Conservation (phyloP, 352 stramenopile genomes). For the Pythium grandisporangium region DNA sequence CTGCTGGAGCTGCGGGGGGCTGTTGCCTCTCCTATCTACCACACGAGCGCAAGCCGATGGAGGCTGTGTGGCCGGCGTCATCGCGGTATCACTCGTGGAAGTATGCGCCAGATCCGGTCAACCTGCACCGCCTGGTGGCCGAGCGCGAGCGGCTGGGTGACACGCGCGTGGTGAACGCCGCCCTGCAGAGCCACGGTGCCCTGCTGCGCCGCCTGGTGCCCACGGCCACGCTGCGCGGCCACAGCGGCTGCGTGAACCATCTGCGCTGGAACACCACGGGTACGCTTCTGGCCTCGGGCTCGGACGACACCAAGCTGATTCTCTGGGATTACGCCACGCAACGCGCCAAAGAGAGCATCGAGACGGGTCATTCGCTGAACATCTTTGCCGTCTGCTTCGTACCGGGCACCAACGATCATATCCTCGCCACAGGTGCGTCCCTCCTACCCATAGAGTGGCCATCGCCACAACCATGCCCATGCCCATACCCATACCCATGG, state of each 20-base stretch:
- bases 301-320: conserved; percentile 71
- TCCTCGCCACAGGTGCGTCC: conserved; percentile 39
- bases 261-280: conserved; percentile 73
- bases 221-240: conserved; percentile 39
- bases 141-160: conserved; percentile 51
- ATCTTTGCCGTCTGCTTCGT: conserved; percentile 87
- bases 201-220: conserved; percentile 50
- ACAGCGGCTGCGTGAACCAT: conserved; percentile 80
- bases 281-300: conserved; percentile 63
- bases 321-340: conserved; percentile 72
- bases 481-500: no score
- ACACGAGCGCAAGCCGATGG: neutral
- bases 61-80: neutral
- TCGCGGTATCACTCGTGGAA: conserved; percentile 19
- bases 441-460: no score
- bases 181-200: conserved; percentile 42
- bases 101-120: conserved; percentile 9
- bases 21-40: no score
- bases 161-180: conserved; percentile 24
- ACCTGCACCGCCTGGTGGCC: conserved; percentile 18
- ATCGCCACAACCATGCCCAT: no score
- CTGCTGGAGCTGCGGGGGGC: no score
- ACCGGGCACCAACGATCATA: conserved; percentile 66
- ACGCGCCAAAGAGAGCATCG: conserved; percentile 41
- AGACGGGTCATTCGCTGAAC: conserved; percentile 71